These are phyloP conservation scores for Fusarium sp. DNA, from an alignment of 2,329 filamentous ascomycete species.

Conservation along the genomic window DNA sequence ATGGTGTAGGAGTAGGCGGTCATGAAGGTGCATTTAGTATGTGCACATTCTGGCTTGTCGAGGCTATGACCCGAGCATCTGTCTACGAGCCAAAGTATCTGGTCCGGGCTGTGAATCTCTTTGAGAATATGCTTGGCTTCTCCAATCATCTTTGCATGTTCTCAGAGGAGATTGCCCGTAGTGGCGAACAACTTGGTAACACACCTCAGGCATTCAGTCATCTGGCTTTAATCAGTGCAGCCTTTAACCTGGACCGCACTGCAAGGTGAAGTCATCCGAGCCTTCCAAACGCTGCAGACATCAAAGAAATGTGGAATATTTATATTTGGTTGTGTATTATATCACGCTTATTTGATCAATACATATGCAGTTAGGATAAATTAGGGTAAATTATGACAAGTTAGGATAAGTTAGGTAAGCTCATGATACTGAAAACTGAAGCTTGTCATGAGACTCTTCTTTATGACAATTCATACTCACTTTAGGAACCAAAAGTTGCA, in stretches of 20 bases:
- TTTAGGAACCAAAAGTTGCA: background rate
- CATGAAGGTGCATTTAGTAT: constrained; percentile 82
- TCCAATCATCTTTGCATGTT: constrained; percentile 83
- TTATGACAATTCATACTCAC: background rate
- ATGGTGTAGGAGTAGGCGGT: constrained; percentile 72
- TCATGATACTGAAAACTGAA: background rate
- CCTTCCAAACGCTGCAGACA: background rate
- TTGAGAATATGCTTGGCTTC: constrained; percentile 82
- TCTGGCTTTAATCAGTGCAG: constrained; percentile 78
- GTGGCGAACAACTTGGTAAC: constrained; percentile 82
- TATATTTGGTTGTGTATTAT: background rate
- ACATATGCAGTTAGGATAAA: background rate
- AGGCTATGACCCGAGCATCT: constrained; percentile 77
- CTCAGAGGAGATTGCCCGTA: constrained; percentile 80
- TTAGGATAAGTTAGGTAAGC: background rate
- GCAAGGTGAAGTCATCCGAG: constrained; percentile 16
- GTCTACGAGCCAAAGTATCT: constrained; percentile 74
- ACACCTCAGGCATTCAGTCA: constrained; percentile 85
- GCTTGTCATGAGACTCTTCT: background rate
- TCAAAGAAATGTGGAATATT: background rate
- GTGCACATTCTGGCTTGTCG: constrained; percentile 87
- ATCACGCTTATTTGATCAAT: background rate
- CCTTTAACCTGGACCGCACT: constrained; percentile 77
- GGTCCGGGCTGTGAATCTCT: constrained; percentile 71
- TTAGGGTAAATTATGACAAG: background rate